Percentiles rank a stretch among this genome's conserved stretches.
Evolutionary conservation across 495 filamentous ascomycete genomes (phyloP).

Genomic region (Penicillium cataractarum): DNA sequence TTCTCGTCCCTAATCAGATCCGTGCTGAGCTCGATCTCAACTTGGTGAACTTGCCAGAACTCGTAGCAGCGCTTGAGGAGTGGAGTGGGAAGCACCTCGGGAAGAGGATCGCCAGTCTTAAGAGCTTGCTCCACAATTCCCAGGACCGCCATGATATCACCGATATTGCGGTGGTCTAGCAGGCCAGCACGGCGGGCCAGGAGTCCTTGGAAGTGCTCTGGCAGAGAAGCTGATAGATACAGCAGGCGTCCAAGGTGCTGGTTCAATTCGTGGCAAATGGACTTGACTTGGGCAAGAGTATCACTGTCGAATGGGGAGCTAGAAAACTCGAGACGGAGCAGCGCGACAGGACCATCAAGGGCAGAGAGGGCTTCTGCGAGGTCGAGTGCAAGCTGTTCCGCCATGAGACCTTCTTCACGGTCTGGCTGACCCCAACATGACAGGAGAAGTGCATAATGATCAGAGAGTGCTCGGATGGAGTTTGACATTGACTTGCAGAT

Average conservation of each 20-base stretch:
- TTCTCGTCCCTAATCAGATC: conserved; percentile 41
- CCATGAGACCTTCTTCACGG: conserved; percentile 30
- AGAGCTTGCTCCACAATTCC: conserved; percentile 44
- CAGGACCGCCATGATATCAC: conserved; percentile 48
- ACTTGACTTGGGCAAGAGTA: conserved; percentile 36
- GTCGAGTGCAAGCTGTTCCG: conserved; percentile 41
- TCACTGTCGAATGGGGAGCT: conserved; percentile 46
- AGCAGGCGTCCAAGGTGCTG: conserved; percentile 40
- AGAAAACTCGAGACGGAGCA: conserved; percentile 46
- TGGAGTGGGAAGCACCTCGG: conserved; percentile 46
- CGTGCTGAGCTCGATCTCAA: conserved; percentile 27
- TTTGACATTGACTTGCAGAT: conserved; percentile 46
- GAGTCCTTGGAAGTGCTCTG: conserved; percentile 32
- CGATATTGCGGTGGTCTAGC: conserved; percentile 43
- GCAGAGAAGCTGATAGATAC: conserved; percentile 38
- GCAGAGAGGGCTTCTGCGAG: conserved; percentile 34
- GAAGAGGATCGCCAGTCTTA: conserved; percentile 46
- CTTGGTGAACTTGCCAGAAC: conserved; percentile 29
- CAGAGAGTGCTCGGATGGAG: conserved; percentile 40
- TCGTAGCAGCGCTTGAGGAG: conserved; percentile 40
- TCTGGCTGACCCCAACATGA: conserved; percentile 42
- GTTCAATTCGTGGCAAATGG: conserved; percentile 43
- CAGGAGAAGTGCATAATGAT: conserved; percentile 50
- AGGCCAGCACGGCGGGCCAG: conserved; percentile 37
- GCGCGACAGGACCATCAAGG: conserved; percentile 37